Evolutionary conservation across 306 rosid species (phyloP).

Genomic region (Vigna trinervia): DNA sequence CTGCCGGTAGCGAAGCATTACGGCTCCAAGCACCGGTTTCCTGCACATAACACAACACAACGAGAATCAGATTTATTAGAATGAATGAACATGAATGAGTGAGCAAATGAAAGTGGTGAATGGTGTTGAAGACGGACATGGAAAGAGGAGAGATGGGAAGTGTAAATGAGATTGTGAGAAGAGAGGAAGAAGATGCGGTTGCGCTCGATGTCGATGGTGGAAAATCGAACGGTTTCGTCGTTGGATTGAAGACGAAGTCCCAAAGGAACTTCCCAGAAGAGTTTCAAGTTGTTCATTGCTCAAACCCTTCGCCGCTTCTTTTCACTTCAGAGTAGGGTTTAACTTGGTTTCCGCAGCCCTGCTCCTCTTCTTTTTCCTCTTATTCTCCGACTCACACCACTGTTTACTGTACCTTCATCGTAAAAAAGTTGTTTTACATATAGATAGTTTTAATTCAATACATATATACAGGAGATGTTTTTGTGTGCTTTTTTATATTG

Average conservation of each 20-base stretch:
- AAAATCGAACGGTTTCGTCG: constrained; percentile 62
- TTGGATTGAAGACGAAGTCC: constrained; percentile 49
- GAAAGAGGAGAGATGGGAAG: constrained; percentile 73
- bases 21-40: constrained; percentile 63
- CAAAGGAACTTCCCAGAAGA: constrained; percentile 65
- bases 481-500: no score
- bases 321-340: constrained; percentile 31
- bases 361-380: neutral
- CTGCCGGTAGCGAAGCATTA: constrained; percentile 47
- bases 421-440: no score
- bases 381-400: no score
- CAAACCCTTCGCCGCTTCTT: constrained; percentile 31
- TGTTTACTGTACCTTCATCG: no score
- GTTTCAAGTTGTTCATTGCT: constrained; percentile 79
- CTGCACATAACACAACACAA: constrained; percentile 42
- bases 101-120: neutral
- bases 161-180: constrained; percentile 68
- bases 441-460: no score
- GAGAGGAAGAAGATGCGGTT: constrained; percentile 91
- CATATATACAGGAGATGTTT: no score
- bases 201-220: constrained; percentile 83
- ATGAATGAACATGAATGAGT: neutral
- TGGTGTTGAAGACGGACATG: constrained; percentile 52
- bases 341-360: neutral
- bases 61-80: neutral